Evolutionary conservation across 371 early-diverging fungal genomes (phyloP).

Genomic region (Syncephalastrum racemosum): DNA sequence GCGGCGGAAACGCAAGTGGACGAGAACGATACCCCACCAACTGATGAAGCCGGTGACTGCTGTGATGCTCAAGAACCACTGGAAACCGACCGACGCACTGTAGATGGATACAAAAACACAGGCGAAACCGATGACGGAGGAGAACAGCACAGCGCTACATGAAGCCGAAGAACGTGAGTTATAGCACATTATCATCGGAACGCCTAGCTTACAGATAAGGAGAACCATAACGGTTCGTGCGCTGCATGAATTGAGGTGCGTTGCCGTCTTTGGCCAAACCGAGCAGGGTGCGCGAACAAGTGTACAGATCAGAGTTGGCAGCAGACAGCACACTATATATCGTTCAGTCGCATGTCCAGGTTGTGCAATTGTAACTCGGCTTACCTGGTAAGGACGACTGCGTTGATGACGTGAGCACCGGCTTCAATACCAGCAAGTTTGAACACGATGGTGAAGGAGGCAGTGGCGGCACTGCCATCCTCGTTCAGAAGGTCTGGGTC

Average conservation of each 20-base stretch:
- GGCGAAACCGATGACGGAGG: slow-evolving; percentile 53
- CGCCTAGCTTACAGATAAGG: slow-evolving; percentile 32
- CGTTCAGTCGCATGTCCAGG: neutral
- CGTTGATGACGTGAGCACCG: slow-evolving; percentile 70
- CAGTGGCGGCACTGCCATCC: slow-evolving; percentile 39
- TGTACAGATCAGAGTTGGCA: slow-evolving; percentile 67
- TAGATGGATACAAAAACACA: slow-evolving; percentile 49
- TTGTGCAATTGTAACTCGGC: neutral
- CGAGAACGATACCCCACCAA: slow-evolving; percentile 72
- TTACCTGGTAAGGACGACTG: slow-evolving; percentile 58
- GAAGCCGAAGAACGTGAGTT: neutral
- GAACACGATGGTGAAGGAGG: slow-evolving; percentile 70
- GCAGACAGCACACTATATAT: slow-evolving; percentile 60
- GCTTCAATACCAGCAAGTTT: slow-evolving; percentile 58
- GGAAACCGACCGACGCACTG: slow-evolving; percentile 55
- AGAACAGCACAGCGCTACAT: slow-evolving; percentile 41
- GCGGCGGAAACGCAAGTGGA: slow-evolving; percentile 76
- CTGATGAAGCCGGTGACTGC: slow-evolving; percentile 70
- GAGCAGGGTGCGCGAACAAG: slow-evolving; percentile 61
- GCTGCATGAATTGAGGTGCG: slow-evolving; percentile 52
- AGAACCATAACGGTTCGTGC: slow-evolving; percentile 50
- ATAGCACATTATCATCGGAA: neutral
- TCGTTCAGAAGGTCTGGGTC: slow-evolving; percentile 47
- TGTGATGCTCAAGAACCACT: slow-evolving; percentile 66
- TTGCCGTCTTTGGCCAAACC: slow-evolving; percentile 60